phyloP scores from a whole-genome alignment of 345 rosid species.

The Streptanthus diversifolius region DNA sequence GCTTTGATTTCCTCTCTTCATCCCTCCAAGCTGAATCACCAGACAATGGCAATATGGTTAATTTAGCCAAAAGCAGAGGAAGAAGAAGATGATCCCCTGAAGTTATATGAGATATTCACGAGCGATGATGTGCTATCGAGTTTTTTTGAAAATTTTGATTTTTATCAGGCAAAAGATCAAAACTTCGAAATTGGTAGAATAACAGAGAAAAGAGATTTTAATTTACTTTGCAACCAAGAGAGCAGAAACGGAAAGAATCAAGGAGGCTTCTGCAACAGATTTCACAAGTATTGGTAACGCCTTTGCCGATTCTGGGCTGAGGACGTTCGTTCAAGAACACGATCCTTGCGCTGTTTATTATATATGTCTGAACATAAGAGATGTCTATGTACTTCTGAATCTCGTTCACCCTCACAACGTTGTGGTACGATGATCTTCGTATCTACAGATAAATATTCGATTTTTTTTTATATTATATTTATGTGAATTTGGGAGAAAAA shows the following conservation, averaged over 20 bases:
- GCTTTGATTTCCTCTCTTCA: constrained; percentile 55
- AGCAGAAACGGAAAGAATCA: constrained; percentile 90
- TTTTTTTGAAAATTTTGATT: neutral
- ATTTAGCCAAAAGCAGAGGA: neutral
- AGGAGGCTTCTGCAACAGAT: constrained; percentile 84
- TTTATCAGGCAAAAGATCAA: neutral
- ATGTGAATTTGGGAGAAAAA: neutral
- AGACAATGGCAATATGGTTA: neutral
- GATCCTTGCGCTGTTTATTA: constrained; percentile 88
- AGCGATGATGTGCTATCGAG: neutral
- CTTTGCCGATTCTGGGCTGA: constrained; percentile 90
- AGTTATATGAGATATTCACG: neutral
- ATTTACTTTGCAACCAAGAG: constrained; percentile 77
- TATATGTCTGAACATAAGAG: constrained; percentile 79
- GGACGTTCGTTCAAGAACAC: constrained; percentile 88
- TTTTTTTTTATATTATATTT: neutral
- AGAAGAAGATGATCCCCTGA: neutral
- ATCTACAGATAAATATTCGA: constrained; percentile 44
- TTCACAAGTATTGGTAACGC: constrained; percentile 87
- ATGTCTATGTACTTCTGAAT: constrained; percentile 83
- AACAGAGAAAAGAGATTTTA: neutral
- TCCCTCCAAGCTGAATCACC: constrained; percentile 59
- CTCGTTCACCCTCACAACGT: constrained; percentile 89
- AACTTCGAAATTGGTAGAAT: neutral
- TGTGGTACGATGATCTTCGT: constrained; percentile 89